Evolutionary conservation across 2,329 filamentous ascomycete genomes (phyloP).

Genomic region (Ophioceras dolichostomum): DNA sequence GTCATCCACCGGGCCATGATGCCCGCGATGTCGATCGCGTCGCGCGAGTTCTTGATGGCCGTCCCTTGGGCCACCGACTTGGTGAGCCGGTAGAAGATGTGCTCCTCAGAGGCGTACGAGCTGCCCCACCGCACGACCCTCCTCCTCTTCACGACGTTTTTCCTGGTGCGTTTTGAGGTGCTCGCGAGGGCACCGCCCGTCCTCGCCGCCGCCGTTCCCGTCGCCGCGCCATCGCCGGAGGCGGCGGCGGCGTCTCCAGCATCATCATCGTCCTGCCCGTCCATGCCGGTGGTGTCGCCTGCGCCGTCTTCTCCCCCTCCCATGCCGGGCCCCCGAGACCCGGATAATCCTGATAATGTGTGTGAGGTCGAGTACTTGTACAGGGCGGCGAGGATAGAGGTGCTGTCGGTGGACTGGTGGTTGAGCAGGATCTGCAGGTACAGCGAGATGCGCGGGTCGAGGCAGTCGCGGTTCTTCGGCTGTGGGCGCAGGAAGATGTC

Average conservation of each 20-base stretch:
- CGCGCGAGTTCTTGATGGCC: slow-evolving; percentile 30
- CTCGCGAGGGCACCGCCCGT: no score
- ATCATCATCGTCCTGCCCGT: background rate
- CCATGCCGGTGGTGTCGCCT: slow-evolving; percentile 3
- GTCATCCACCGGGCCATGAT: slow-evolving; percentile 46
- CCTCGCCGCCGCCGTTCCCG: background rate
- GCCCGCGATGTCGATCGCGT: slow-evolving; percentile 36
- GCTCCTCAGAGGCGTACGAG: slow-evolving; percentile 63
- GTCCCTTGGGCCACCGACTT: slow-evolving; percentile 60
- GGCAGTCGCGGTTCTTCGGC: slow-evolving; percentile 29
- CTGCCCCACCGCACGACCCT: slow-evolving; percentile 33
- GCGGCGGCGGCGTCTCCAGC: background rate
- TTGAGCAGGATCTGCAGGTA: slow-evolving; percentile 45
- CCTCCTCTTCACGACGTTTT: slow-evolving; percentile 8
- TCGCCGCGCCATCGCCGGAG: background rate
- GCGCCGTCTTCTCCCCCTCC: background rate
- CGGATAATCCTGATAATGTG: no score
- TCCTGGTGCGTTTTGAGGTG: slow-evolving; percentile 7
- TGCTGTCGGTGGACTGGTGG: slow-evolving; percentile 37
- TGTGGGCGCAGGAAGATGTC: slow-evolving; percentile 46
- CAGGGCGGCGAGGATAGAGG: slow-evolving; percentile 41
- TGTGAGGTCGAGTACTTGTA: slow-evolving; percentile 46
- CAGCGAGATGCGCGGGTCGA: slow-evolving; percentile 46
- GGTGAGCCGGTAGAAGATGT: slow-evolving; percentile 85
- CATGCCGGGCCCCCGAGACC: slow-evolving; percentile 10